Conservation (phyloP, 768 basidiomycete species). For the Saitozyma podzolica region DNA sequence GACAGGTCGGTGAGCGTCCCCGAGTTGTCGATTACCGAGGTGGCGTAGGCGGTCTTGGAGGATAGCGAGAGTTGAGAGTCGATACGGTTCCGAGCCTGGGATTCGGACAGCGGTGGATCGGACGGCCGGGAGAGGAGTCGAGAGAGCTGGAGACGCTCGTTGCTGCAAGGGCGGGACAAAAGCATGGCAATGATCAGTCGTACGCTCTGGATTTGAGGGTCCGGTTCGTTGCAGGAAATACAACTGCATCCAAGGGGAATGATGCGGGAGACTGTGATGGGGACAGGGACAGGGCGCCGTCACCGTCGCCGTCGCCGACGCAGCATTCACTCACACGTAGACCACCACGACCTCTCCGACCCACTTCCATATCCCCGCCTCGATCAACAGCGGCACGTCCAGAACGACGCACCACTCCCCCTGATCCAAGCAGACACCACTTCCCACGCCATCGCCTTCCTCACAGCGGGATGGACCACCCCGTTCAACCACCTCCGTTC, state of each 20-base stretch:
- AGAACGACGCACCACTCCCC: conserved; percentile 74
- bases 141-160: conserved; percentile 76
- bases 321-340: conserved; percentile 67
- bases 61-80: conserved; percentile 76
- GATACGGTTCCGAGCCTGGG: conserved; percentile 73
- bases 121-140: conserved; percentile 69
- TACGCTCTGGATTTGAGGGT: not conserved
- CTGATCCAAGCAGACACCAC: conserved; percentile 71
- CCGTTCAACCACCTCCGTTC: conserved; percentile 73
- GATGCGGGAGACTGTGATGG: too few relatives aligned
- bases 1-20: conserved; percentile 70
- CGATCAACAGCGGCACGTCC: conserved; percentile 90
- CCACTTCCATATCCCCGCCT: conserved; percentile 79
- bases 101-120: conserved; percentile 57
- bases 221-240: not conserved
- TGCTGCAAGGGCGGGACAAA: conserved; percentile 56
- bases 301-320: too few relatives aligned
- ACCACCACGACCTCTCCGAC: conserved; percentile 84
- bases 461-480: conserved; percentile 90
- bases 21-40: conserved; percentile 84
- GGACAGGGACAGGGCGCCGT: too few relatives aligned
- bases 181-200: not conserved
- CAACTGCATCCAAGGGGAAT: too few relatives aligned
- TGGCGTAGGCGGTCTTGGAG: conserved; percentile 79
- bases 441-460: conserved; percentile 69